These are phyloP conservation scores for Alternaria triticina DNA, from an alignment of 2,329 filamentous ascomycete genomes.

Conservation along the genomic window DNA sequence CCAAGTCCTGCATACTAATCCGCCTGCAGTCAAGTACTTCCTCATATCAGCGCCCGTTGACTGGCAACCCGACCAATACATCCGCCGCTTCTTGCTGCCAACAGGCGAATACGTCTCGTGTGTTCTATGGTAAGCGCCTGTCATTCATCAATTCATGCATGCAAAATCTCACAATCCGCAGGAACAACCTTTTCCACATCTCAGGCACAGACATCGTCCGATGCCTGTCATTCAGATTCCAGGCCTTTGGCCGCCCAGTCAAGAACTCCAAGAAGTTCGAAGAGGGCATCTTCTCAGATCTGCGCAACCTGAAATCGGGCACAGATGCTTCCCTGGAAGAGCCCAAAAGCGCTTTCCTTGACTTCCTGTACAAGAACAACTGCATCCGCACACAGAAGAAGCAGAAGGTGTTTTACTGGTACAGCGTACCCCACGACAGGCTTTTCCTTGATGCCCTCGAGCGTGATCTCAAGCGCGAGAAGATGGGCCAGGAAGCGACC, in stretches of 20 bases:
- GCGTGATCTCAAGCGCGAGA: constrained; percentile 96
- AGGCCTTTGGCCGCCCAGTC: constrained; percentile 95
- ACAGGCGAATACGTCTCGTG: constrained; percentile 99
- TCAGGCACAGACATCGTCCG: constrained; percentile 98
- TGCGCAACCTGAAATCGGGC: constrained; percentile 97
- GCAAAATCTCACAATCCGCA: constrained; percentile 48
- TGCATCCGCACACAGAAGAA: constrained; percentile 99
- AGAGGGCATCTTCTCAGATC: constrained; percentile 98
- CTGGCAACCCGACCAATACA: constrained; percentile 96
- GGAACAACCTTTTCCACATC: constrained; percentile 99
- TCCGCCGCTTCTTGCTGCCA: constrained; percentile 90
- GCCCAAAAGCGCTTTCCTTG: constrained; percentile 96
- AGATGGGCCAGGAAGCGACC: constrained; percentile 98
- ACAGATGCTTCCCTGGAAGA: constrained; percentile 98
- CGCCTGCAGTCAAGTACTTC: constrained; percentile 89
- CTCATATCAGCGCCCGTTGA: constrained; percentile 98
- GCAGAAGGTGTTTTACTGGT: constrained; percentile 99
- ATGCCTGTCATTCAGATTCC: constrained; percentile 97
- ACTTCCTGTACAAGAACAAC: constrained; percentile 99
- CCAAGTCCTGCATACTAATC: constrained; percentile 38
- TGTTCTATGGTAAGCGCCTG: constrained; percentile 75
- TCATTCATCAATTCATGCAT: background rate
- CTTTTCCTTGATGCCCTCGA: constrained; percentile 97
- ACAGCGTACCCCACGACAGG: constrained; percentile 96
- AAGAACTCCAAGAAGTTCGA: constrained; percentile 99